Conservation (phyloP, 345 rosid species). For the Citrus hindsii region DNA sequence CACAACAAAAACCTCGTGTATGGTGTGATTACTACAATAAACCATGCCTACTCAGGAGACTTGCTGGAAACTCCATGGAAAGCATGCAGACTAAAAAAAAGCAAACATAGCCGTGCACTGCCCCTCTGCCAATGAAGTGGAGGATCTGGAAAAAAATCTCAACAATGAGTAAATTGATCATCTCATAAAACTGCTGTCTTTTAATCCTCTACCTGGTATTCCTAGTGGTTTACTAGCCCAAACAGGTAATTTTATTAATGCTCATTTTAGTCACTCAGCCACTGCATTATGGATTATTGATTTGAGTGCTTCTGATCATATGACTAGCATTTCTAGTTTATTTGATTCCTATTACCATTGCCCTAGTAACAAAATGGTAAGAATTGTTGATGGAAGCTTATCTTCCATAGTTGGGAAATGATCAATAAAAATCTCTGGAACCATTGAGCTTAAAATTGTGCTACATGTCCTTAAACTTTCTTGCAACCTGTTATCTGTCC, state of each 20-base stretch:
- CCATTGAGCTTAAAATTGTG: background rate
- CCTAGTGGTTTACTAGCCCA: background rate
- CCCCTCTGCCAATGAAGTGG: too few relatives aligned
- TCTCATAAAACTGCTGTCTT: background rate
- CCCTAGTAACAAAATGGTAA: background rate
- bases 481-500: background rate
- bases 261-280: background rate
- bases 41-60: too few relatives aligned
- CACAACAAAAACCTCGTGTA: too few relatives aligned
- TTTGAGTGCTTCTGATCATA: background rate
- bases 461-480: background rate
- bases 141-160: too few relatives aligned
- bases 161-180: background rate
- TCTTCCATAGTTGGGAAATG: background rate
- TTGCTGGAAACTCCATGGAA: too few relatives aligned
- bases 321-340: background rate
- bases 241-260: background rate
- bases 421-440: background rate
- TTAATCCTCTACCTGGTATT: background rate
- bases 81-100: too few relatives aligned
- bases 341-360: background rate
- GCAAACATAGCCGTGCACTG: accelerated
- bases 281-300: background rate
- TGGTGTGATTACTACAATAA: too few relatives aligned
- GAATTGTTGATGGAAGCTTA: too few relatives aligned